Base-by-base conservation (phyloP, 2,329 filamentous ascomycete species). In the Talaromyces sp. region DNA sequence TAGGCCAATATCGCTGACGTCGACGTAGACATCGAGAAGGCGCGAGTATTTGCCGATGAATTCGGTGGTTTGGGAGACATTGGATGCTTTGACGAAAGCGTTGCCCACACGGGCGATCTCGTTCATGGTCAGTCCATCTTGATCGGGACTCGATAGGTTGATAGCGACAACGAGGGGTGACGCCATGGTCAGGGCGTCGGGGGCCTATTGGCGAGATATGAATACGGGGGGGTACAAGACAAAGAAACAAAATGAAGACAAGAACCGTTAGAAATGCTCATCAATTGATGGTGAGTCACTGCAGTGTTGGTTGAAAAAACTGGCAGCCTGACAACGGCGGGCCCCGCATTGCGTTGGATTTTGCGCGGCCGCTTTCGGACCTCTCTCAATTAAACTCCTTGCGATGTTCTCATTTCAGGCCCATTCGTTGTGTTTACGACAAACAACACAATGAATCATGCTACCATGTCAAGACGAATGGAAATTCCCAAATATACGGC, bases 1-100 rank as follows among this genome's bases (percentile, higher is more conserved):
- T 59, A 81, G 79, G 32, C 84, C 75, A 43, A 98, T 81, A 24
- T 78, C 77, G 4, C 89, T 88, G 56, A 87, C 91, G 68, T 96
- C 91, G 66, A 96, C 84, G 73, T 89, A 92, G 65, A 90, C 84
- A 65, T 81, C 74, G 58, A 85, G 82, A 9, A 76, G 74, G 58
- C 80, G 78, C 64, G 86, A 82, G 49, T 86, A 83, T 56, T 81
- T 74, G 58, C 81, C 80, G 49, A 89, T 77, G 69, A 88, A 84
- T 10, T 79, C 73, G 55, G 80, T 75, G 14, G 73, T 71, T 59
- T 76, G 68, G 8, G 68, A 66, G 8, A 72, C 63, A 60, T 55
- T 70, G 19, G 80, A 80, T 60, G 83, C 79, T 64, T 77, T 79
- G 59, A 84, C 75, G 67, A 85, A 82, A 60, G 86, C 80, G 60